Evolutionary conservation across 257 asterid species (phyloP).

Genomic region (Scutellaria barbata): DNA sequence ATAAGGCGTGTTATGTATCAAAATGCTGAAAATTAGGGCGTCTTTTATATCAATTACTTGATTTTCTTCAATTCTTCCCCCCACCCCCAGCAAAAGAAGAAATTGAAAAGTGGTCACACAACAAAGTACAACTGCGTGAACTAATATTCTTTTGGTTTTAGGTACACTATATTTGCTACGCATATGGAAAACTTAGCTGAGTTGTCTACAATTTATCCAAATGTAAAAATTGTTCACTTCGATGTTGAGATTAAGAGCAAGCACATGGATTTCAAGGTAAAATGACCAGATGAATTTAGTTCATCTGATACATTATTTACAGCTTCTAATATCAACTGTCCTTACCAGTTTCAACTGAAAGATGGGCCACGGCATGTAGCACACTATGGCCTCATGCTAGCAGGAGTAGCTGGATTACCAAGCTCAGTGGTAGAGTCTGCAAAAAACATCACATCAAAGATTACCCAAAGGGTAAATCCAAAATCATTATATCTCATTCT

Average conservation of each 20-base stretch:
- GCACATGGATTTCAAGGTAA: conserved; percentile 95
- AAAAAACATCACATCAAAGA: conserved; percentile 67
- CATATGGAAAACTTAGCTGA: conserved; percentile 94
- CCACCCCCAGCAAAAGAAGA: not conserved
- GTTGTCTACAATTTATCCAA: conserved; percentile 82
- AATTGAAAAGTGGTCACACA: conserved; percentile 13
- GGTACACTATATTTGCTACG: conserved; percentile 93
- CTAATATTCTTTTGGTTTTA: conserved; percentile 39
- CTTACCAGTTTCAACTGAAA: conserved; percentile 78
- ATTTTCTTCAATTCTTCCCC: not conserved
- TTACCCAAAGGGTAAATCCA: conserved; percentile 63
- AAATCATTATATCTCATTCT: conserved; percentile 22
- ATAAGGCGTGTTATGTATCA: too few species aligned
- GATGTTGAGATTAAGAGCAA: conserved; percentile 77
- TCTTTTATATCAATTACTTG: not conserved
- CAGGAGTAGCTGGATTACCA: conserved; percentile 94
- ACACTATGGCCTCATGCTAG: conserved; percentile 95
- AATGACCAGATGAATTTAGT: conserved; percentile 16
- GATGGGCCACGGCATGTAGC: conserved; percentile 84
- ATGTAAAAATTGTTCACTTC: conserved; percentile 88
- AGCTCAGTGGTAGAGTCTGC: conserved; percentile 75
- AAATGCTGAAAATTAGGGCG: too few species aligned
- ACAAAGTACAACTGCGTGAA: not conserved
- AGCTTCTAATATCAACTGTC: conserved; percentile 30
- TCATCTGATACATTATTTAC: not conserved